Percentiles rank a stretch among this genome's conserved stretches.
phyloP scores from a whole-genome alignment of 31 red algal genomes.

The Odonthalia washingtoniensis region DNA sequence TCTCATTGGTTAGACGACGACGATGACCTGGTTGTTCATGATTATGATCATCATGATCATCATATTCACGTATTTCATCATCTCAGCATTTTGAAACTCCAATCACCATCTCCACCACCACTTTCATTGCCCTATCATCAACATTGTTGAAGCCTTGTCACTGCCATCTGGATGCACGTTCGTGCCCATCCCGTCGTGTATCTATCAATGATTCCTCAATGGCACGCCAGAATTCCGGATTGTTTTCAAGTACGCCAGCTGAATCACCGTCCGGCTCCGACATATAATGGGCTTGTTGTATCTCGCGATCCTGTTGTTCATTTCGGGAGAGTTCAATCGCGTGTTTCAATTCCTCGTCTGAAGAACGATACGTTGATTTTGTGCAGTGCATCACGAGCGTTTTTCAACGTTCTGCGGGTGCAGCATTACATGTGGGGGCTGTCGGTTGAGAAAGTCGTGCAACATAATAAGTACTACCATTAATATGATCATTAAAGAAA shows the following conservation, averaged over 20 bases:
- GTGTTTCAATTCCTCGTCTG: slow-evolving; percentile 42
- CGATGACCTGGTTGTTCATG: slow-evolving; percentile 93
- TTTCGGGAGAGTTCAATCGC: slow-evolving; percentile 62
- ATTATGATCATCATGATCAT: too few species aligned
- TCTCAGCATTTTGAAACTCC: too few species aligned
- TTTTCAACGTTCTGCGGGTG: too few species aligned
- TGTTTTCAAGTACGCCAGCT: neutral
- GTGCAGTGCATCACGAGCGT: too few species aligned
- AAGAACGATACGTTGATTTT: neutral
- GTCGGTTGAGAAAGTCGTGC: slow-evolving; percentile 14
- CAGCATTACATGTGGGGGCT: too few species aligned
- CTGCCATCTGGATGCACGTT: slow-evolving; percentile 57
- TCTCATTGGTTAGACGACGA: slow-evolving; percentile 95
- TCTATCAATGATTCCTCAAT: slow-evolving; percentile 73
- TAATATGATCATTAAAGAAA: too few species aligned
- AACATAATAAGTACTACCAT: slow-evolving; percentile 50
- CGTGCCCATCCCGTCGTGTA: neutral
- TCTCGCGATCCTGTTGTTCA: slow-evolving; percentile 56
- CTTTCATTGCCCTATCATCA: slow-evolving; percentile 39
- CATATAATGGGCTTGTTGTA: slow-evolving; percentile 2
- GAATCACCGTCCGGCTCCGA: slow-evolving; percentile 25
- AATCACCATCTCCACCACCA: slow-evolving; percentile 42
- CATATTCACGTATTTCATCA: too few species aligned
- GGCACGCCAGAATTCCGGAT: slow-evolving; percentile 70
- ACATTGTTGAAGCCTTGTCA: slow-evolving; percentile 28